A percentile compares a stretch with the other conserved stretches of the same genome.
Conservation (phyloP, 2,329 filamentous ascomycete genomes). For the Pseudogymnoascus sp. region DNA sequence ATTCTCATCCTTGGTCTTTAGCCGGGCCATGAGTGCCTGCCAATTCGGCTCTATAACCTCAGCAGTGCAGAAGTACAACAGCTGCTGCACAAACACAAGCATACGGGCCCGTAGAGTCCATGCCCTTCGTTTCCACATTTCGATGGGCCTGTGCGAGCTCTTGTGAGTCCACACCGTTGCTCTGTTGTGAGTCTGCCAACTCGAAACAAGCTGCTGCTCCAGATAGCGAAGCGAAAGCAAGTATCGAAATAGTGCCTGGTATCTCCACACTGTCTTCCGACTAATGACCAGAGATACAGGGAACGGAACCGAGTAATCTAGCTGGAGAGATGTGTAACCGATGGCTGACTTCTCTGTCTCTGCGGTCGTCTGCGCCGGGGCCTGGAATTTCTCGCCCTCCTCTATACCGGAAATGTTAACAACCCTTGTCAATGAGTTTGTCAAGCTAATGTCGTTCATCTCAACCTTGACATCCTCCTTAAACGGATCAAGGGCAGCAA, state of each 20-base stretch:
- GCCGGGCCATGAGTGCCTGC: slow-evolving; percentile 82
- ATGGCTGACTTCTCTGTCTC: slow-evolving; percentile 80
- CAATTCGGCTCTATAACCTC: slow-evolving; percentile 98
- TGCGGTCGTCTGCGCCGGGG: slow-evolving; percentile 54
- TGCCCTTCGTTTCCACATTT: slow-evolving; percentile 86
- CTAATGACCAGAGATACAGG: slow-evolving; percentile 92
- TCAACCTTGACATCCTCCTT: slow-evolving; percentile 97
- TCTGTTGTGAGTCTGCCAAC: slow-evolving; percentile 86
- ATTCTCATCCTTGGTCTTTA: slow-evolving; percentile 53
- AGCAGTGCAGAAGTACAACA: slow-evolving; percentile 92
- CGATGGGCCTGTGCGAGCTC: slow-evolving; percentile 63
- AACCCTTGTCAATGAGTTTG: slow-evolving; percentile 89
- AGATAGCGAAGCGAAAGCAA: slow-evolving; percentile 82
- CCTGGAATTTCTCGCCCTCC: slow-evolving; percentile 73
- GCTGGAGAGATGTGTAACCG: slow-evolving; percentile 85
- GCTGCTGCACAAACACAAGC: slow-evolving; percentile 93
- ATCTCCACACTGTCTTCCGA: slow-evolving; percentile 91
- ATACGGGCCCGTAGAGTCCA: slow-evolving; percentile 90
- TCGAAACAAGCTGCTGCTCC: slow-evolving; percentile 75
- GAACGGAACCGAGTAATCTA: slow-evolving; percentile 92
- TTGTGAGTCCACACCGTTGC: slow-evolving; percentile 74
- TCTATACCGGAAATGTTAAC: slow-evolving; percentile 96
- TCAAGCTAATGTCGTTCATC: slow-evolving; percentile 91
- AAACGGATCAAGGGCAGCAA: slow-evolving; percentile 89
- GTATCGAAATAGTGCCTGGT: slow-evolving; percentile 93